Conservation (phyloP, 75 land plant species). For the Pinus taeda region DNA sequence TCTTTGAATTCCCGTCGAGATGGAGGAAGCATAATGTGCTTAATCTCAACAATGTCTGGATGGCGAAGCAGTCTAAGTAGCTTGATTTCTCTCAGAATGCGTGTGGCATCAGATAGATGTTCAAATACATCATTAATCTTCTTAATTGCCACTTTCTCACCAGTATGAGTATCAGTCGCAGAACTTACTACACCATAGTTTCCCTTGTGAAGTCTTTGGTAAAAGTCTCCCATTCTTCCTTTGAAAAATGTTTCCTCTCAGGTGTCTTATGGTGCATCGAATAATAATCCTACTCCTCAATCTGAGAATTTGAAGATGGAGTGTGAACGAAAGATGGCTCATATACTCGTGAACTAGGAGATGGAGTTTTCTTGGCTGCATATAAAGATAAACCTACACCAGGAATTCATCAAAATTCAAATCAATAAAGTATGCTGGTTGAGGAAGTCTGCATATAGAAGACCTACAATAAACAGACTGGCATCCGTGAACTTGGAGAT, state of each 20-base stretch:
- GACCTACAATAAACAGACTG: neutral
- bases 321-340: neutral
- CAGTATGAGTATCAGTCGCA: too few relatives aligned
- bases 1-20: too few relatives aligned
- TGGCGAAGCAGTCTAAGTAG: too few relatives aligned
- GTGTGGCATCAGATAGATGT: too few relatives aligned
- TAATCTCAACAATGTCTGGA: too few relatives aligned
- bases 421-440: neutral
- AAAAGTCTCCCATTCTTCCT: conserved; percentile 67
- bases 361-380: neutral
- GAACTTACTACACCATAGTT: too few relatives aligned
- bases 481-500: neutral
- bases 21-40: too few relatives aligned
- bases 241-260: conserved; percentile 51
- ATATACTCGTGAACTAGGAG: neutral
- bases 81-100: too few relatives aligned
- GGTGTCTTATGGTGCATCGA: conserved; percentile 76
- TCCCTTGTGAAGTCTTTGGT: conserved; percentile 49
- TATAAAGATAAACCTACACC: neutral
- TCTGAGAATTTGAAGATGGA: neutral
- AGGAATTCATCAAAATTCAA: neutral
- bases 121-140: too few relatives aligned
- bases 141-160: too few relatives aligned
- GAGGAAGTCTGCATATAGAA: neutral
- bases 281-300: conserved; percentile 26